Evolutionary conservation across 2,329 filamentous ascomycete genomes (phyloP).

Genomic region (Atkinsonella hypoxylon): DNA sequence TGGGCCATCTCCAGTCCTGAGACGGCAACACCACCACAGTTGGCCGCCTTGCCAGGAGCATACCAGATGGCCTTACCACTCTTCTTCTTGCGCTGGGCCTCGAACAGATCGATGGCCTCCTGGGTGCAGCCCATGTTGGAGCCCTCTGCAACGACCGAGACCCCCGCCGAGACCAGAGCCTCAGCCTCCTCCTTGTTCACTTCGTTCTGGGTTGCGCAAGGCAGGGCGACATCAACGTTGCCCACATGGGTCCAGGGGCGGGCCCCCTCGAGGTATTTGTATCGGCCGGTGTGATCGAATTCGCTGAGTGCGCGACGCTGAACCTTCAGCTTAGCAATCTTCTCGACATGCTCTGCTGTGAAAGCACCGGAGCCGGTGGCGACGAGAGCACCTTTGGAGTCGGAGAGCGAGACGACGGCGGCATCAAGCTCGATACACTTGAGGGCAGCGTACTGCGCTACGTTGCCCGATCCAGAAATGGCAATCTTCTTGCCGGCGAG

Average conservation of each 20-base stretch:
- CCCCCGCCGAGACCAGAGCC: conserved; percentile 63
- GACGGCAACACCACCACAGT: conserved; percentile 93
- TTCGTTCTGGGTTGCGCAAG: conserved; percentile 95
- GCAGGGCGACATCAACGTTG: conserved; percentile 82
- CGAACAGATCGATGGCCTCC: conserved; percentile 87
- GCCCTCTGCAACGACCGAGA: conserved; percentile 84
- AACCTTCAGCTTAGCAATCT: conserved; percentile 78
- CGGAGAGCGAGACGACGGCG: conserved; percentile 83
- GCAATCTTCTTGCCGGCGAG: conserved; percentile 89
- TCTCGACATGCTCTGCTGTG: conserved; percentile 64
- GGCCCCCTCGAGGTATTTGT: conserved; percentile 77
- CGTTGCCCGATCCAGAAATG: conserved; percentile 94
- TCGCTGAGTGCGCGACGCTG: conserved; percentile 71
- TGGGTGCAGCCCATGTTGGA: conserved; percentile 99
- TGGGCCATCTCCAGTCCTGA: conserved; percentile 98
- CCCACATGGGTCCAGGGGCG: conserved; percentile 88
- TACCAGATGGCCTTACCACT: conserved; percentile 74
- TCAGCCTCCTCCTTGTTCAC: conserved; percentile 84
- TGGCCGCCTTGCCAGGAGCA: conserved; percentile 91
- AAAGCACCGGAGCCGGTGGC: conserved; percentile 56
- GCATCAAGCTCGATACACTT: conserved; percentile 95
- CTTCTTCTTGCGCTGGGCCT: conserved; percentile 62
- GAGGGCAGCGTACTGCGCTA: conserved; percentile 92
- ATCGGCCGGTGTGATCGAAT: conserved; percentile 52
- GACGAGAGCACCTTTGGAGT: conserved; percentile 77